Base-by-base conservation (phyloP, 139 green algal genomes). In the Chlamydomonas applanata region DNA sequence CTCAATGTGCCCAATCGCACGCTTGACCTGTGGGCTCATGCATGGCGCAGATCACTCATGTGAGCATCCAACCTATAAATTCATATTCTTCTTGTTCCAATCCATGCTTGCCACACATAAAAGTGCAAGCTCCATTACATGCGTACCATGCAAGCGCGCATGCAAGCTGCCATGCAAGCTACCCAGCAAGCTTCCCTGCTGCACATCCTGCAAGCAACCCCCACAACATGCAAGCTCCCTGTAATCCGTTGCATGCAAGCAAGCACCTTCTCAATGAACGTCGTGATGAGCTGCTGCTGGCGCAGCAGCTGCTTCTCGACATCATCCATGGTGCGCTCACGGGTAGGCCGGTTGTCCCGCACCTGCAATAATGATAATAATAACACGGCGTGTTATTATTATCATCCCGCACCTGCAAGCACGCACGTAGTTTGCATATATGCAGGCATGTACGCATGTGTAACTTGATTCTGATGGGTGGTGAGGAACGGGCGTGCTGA, bases 321-420 rank as follows among this genome's bases (percentile, higher is more conserved):
- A 0, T 81, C 79, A 40, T 85, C 79, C 79, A 85, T 85, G 2
- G 79, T 85, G 40, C 71, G 74, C 71, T 85, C 79, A 14, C 79
- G 69, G 0, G 22, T 33, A 0, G 77, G 77, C 27, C 77, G 71
- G 0, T 30, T 40, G 9, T 68, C 67, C 25, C 77, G 77, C 34
- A 77, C 69, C 76, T 82, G 52, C 5, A 25, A 46, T 20, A 2
- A 30, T 49, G 40, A 49, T n/a, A n/a, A n/a, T n/a, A n/a, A n/a
- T n/a, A n/a, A 22, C 22, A 30, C 17, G 1, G 59, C 27, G 59
- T 5, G 56, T 11, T n/a, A n/a, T n/a, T n/a, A 19, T 59, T 59
- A 59, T n/a, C 49, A 59, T 59, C 46, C 46, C 46, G 46, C 46
- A 57, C 46, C 46, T 57, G 46, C 16, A 57, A n/a, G 17, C 17